Evolutionary conservation across 345 rosid species (phyloP).

Genomic region (Gossypium bickii): DNA sequence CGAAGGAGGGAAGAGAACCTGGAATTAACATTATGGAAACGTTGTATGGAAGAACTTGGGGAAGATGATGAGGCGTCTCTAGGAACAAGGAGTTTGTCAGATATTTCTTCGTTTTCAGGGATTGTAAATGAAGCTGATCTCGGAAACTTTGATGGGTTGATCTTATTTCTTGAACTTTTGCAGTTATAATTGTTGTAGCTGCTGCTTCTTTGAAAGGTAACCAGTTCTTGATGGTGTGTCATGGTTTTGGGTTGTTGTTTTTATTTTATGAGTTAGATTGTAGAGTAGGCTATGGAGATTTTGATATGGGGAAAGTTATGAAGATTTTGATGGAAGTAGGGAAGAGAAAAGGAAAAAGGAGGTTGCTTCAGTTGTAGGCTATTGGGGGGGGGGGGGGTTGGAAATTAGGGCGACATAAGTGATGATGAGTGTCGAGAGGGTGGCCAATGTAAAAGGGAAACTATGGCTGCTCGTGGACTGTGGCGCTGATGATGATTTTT

Average conservation of each 20-base stretch:
- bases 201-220: background rate
- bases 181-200: background rate
- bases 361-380: background rate
- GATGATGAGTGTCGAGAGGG: constrained; percentile 2
- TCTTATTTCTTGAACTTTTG: background rate
- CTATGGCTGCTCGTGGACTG: background rate
- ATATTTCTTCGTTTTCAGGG: background rate
- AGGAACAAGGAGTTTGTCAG: background rate
- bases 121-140: background rate
- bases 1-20: background rate
- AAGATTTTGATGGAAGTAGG: background rate
- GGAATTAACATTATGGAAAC: background rate
- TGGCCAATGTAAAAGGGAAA: background rate
- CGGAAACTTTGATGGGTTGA: background rate
- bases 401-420: background rate
- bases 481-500: background rate
- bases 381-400: background rate
- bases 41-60: background rate
- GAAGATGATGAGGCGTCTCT: background rate
- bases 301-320: background rate
- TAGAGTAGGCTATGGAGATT: background rate
- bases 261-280: background rate
- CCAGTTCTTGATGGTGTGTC: no score
- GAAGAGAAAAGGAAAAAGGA: background rate
- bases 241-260: no score